Evolutionary conservation across 2,329 filamentous ascomycete species (phyloP).

Genomic region (Cercospora sp.): DNA sequence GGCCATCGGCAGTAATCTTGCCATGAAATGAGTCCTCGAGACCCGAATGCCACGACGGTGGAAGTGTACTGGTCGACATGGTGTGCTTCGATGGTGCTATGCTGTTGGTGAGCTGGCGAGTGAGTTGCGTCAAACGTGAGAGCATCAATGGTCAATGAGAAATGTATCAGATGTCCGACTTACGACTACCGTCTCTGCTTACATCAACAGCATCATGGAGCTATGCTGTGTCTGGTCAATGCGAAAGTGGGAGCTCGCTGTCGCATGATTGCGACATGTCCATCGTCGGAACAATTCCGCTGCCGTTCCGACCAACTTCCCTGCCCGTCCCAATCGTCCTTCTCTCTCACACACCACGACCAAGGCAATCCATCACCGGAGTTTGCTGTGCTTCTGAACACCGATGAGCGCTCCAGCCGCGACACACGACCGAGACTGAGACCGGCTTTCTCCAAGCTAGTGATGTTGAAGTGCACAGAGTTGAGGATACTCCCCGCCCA

Average conservation of each 20-base stretch:
- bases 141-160: conserved; percentile 1
- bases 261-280: not conserved
- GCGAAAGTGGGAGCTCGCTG: not conserved
- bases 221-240: not conserved
- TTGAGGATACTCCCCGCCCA: too few species aligned
- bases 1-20: conserved; percentile 47
- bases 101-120: conserved; percentile 1
- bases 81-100: not conserved
- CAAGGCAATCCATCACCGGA: not conserved
- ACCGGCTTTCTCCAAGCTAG: too few species aligned
- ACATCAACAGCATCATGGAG: not conserved
- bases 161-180: not conserved
- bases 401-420: too few species aligned
- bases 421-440: too few species aligned
- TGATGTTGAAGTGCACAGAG: too few species aligned
- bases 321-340: not conserved
- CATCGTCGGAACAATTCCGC: not conserved
- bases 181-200: not conserved
- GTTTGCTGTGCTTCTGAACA: not conserved
- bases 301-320: not conserved
- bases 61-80: conserved; percentile 3
- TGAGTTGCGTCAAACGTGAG: conserved; percentile 14
- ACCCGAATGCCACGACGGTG: conserved; percentile 32
- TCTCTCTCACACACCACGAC: not conserved
- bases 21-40: conserved; percentile 55